Evolutionary conservation across 2,329 filamentous ascomycete species (phyloP).

Genomic region (Didymella segeticola): DNA sequence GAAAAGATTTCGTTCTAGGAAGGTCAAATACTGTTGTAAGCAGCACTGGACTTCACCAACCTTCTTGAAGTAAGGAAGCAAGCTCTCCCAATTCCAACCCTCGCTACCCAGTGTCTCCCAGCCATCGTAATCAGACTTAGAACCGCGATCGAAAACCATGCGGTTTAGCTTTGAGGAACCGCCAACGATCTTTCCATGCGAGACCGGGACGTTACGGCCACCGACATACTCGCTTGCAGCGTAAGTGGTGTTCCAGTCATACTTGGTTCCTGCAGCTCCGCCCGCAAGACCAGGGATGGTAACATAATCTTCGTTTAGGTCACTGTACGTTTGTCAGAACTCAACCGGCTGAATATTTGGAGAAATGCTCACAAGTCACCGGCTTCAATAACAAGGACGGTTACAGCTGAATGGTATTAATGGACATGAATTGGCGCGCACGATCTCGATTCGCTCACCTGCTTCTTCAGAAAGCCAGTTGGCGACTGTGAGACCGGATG

Average conservation of each 20-base stretch:
- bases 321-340: constrained; percentile 6
- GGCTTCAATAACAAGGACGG: constrained; percentile 33
- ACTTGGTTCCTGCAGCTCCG: constrained; percentile 32
- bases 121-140: constrained; percentile 40
- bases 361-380: constrained; percentile 32
- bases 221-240: constrained; percentile 17
- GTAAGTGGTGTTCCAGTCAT: constrained; percentile 36
- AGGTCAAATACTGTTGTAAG: constrained; percentile 6
- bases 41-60: constrained; percentile 2
- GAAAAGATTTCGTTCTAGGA: constrained; percentile 30
- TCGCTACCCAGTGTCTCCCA: constrained; percentile 35
- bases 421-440: not conserved
- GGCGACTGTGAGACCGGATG: constrained; percentile 37
- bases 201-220: constrained; percentile 21
- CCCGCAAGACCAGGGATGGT: constrained; percentile 35
- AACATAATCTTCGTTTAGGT: constrained; percentile 29
- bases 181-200: constrained; percentile 32
- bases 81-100: constrained; percentile 36
- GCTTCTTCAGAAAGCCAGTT: constrained; percentile 36
- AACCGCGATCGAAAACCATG: constrained; percentile 39
- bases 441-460: constrained; percentile 6
- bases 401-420: constrained; percentile 16
- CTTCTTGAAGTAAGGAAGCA: constrained; percentile 38
- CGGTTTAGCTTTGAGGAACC: constrained; percentile 50
- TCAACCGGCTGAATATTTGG: no score